A percentile compares a stretch with the other conserved stretches of the same genome.
These are phyloP conservation scores for Arachnopeziza araneosa DNA, from an alignment of 2,329 filamentous ascomycete species.

Conservation along the genomic window DNA sequence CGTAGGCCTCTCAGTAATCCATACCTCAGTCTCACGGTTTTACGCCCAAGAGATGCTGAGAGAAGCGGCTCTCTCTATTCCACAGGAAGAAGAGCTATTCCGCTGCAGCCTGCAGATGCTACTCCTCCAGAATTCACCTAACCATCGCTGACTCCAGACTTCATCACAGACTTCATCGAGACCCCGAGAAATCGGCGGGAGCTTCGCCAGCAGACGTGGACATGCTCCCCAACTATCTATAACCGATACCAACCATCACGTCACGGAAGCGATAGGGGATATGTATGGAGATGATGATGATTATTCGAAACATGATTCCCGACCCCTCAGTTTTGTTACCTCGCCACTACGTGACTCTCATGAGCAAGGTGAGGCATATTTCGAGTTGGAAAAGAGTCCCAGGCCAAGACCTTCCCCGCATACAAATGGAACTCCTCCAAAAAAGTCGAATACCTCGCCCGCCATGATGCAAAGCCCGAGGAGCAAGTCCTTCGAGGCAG, in stretches of 20 bases:
- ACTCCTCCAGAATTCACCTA: neutral
- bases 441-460: constrained; percentile 28
- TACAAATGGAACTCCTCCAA: constrained; percentile 23
- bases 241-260: constrained; percentile 68
- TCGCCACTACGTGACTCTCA: constrained; percentile 40
- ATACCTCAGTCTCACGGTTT: neutral
- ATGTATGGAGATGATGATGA: constrained; percentile 60
- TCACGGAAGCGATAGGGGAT: constrained; percentile 69
- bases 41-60: neutral
- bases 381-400: constrained; percentile 18
- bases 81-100: neutral
- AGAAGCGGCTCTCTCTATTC: too few species aligned
- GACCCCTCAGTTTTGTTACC: constrained; percentile 53
- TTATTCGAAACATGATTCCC: constrained; percentile 46
- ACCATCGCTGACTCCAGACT: constrained; percentile 19
- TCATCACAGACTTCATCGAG: constrained; percentile 30
- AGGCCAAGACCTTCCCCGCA: constrained; percentile 21
- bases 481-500: constrained; percentile 28
- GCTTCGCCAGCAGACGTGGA: constrained; percentile 30
- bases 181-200: constrained; percentile 32
- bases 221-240: constrained; percentile 36
- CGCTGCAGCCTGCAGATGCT: neutral
- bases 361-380: constrained; percentile 23
- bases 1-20: constrained; percentile 5
- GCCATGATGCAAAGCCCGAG: constrained; percentile 27